phyloP scores from a whole-genome alignment of 225 moss, liverwort and hornwort genomes.

The Polytrichum commune region DNA sequence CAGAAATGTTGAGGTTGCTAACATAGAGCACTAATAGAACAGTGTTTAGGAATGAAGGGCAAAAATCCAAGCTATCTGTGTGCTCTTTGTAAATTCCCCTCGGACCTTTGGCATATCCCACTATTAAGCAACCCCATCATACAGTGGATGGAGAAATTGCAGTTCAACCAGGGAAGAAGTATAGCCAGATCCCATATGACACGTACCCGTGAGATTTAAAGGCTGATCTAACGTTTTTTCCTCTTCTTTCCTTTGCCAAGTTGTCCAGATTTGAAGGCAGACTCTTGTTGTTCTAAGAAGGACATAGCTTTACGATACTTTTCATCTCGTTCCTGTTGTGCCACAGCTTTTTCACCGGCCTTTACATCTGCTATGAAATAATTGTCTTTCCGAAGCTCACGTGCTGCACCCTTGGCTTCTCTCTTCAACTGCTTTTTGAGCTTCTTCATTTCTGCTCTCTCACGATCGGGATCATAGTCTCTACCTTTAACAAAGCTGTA shows the following conservation, averaged over 20 bases:
- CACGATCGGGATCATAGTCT: constrained; percentile 89
- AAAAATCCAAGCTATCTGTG: too few species aligned
- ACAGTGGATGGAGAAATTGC: too few species aligned
- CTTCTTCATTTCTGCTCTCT: constrained; percentile 90
- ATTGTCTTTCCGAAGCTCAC: constrained; percentile 92
- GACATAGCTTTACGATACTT: constrained; percentile 91
- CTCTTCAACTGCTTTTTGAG: constrained; percentile 65
- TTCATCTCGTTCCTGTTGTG: constrained; percentile 76
- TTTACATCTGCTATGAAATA: constrained; percentile 82
- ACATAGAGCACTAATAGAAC: too few species aligned
- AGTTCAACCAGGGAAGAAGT: not conserved
- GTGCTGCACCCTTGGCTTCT: constrained; percentile 84
- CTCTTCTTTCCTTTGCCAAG: constrained; percentile 84
- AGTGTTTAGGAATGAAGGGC: too few species aligned
- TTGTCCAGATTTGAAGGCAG: constrained; percentile 94
- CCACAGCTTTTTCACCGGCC: constrained; percentile 46
- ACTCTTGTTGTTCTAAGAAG: constrained; percentile 86
- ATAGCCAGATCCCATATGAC: not conserved
- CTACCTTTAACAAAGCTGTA: constrained; percentile 64
- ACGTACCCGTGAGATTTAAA: not conserved
- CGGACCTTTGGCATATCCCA: too few species aligned
- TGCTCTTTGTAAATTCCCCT: not conserved
- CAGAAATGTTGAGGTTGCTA: too few species aligned
- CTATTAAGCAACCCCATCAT: too few species aligned
- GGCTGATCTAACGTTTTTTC: constrained; percentile 35